A percentile compares a stretch with the other conserved stretches of the same genome.
These are phyloP conservation scores for Babesia ovis DNA, from an alignment of 169 alveolate genomes.

Conservation along the genomic window DNA sequence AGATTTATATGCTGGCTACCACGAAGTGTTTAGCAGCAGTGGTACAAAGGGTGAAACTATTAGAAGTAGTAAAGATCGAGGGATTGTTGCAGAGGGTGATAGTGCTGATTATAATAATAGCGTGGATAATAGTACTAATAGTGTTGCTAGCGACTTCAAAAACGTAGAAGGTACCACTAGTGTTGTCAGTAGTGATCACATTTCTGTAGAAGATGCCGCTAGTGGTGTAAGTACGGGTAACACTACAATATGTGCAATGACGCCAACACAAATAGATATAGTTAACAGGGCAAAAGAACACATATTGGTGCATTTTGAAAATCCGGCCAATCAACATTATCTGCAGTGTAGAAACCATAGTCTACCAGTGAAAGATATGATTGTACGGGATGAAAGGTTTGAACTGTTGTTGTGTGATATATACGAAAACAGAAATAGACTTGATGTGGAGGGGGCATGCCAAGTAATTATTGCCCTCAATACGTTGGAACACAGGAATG, in stretches of 20 bases:
- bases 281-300: constrained; percentile 43
- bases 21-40: constrained; percentile 19
- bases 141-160: background rate
- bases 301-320: constrained; percentile 44
- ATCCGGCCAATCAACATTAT: constrained; percentile 54
- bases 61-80: background rate
- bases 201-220: background rate
- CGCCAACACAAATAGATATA: constrained; percentile 27
- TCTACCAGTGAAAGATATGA: constrained; percentile 54
- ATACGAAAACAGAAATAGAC: constrained; percentile 69
- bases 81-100: background rate
- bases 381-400: constrained; percentile 67
- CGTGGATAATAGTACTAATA: background rate
- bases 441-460: constrained; percentile 76
- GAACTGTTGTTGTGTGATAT: constrained; percentile 72
- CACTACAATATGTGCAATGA: background rate
- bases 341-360: constrained; percentile 37
- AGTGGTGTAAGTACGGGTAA: background rate
- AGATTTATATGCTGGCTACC: constrained; percentile 42
- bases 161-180: too few relatives aligned
- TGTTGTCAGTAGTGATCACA: background rate
- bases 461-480: constrained; percentile 74
- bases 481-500: constrained; percentile 68
- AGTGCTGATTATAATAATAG: background rate
- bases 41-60: background rate